Conservation (phyloP, 179 eudicot genomes). For the Spergularia azorica region DNA sequence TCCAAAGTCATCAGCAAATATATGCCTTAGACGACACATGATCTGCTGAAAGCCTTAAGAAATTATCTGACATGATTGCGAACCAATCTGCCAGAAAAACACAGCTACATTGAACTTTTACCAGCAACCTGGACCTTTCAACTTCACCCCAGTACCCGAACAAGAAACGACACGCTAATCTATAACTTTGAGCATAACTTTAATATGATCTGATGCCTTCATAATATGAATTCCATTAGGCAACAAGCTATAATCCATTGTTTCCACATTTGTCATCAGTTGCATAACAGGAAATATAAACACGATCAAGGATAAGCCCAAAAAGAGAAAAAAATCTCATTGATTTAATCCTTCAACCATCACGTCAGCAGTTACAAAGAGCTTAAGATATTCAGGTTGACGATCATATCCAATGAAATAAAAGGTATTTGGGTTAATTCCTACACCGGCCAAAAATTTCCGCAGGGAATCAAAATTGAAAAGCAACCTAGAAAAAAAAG, state of each 20-base stretch:
- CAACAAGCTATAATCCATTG: too few relatives aligned
- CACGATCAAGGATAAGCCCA: neutral
- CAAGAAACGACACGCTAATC: neutral
- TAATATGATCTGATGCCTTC: too few relatives aligned
- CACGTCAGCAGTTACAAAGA: conserved; percentile 19
- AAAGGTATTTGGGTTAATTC: conserved; percentile 12
- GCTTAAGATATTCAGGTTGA: conserved; percentile 17
- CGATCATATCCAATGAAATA: conserved; percentile 18
- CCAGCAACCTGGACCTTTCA: neutral
- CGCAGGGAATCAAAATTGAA: conserved; percentile 8
- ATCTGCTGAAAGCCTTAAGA: too few relatives aligned
- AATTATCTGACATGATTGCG: too few relatives aligned
- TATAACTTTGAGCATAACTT: neutral
- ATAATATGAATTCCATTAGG: too few relatives aligned
- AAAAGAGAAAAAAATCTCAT: conserved; percentile 9
- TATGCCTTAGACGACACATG: too few relatives aligned
- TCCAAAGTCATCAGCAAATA: too few relatives aligned
- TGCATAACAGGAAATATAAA: neutral
- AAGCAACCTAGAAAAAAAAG: conserved; percentile 17
- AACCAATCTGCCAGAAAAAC: too few relatives aligned
- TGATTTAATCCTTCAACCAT: conserved; percentile 21
- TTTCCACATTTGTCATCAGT: too few relatives aligned
- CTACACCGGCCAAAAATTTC: conserved; percentile 10
- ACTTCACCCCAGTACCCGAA: neutral
- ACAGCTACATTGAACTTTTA: neutral